Evolutionary conservation across 208 protist genomes (phyloP), one percentile per base, ranked within the genome.

Genomic region (Trypanosoma platydactyli): DNA sequence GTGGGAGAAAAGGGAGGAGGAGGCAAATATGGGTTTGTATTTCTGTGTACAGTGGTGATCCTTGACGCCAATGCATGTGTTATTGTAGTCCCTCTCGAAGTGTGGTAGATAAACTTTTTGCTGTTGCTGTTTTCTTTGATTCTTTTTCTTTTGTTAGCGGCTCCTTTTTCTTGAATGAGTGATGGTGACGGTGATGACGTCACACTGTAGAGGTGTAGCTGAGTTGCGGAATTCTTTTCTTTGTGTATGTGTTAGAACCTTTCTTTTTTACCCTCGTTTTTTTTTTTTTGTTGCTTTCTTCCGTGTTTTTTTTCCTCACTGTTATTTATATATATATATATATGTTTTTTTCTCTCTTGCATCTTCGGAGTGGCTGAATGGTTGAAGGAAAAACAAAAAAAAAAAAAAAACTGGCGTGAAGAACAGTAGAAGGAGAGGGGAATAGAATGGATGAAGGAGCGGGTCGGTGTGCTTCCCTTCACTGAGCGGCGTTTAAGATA

Each of bases 251-350:
- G n/a, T n/a, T n/a, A n/a, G n/a, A n/a, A n/a, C n/a, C n/a, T n/a
- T 46, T 60, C 13, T n/a, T 46, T 60, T 20, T 60, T 46, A 16
- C 27, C 22, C 7, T n/a, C 25, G 20, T 60, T 60, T 40, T 57
- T 57, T 57, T 60, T 60, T n/a, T 46, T 60, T 60, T n/a, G 9
- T 60, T 60, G 41, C 5, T 46, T 46, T 60, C 20, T 30, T 46
- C 27, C 22, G 6, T 22, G 9, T 60, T 29, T 46, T 60, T 46
- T 60, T 46, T 60, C 24, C 24, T 24, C 22, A 16, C 15, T 24
- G 20, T 38, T 38, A 38, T 38, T 38, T 51, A 13, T 51, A 38
- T 63, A 51, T 13, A 38, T 9, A 29, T 51, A n/a, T n/a, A n/a
- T n/a, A n/a, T n/a, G n/a, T n/a, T n/a, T n/a, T n/a, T n/a, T n/a